Conservation (phyloP, 2,329 filamentous ascomycete species). For the Calonectria fujianensis region DNA sequence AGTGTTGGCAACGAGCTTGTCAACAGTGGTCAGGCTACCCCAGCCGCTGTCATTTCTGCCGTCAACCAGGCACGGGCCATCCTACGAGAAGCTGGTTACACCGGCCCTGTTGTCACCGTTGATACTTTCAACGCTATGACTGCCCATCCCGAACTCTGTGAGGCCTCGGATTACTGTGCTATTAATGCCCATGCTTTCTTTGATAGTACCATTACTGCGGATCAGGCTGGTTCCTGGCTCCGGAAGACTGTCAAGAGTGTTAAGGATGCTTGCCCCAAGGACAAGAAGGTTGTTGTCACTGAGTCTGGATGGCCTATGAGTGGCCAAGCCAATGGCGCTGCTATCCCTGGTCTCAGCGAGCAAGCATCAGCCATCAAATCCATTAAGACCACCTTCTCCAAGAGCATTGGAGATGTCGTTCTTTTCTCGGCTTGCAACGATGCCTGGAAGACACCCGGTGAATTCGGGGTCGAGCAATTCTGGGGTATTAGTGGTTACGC, state of each 20-base stretch:
- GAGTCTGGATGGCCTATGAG: constrained; percentile 90
- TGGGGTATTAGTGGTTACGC: constrained; percentile 78
- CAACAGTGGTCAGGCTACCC: constrained; percentile 75
- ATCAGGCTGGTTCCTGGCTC: constrained; percentile 81
- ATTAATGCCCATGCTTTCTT: constrained; percentile 92
- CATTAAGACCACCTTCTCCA: constrained; percentile 76
- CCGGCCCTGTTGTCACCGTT: constrained; percentile 84
- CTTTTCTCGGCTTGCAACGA: constrained; percentile 89
- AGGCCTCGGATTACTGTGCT: constrained; percentile 84
- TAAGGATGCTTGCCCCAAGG: constrained; percentile 58
- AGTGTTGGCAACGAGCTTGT: constrained; percentile 89
- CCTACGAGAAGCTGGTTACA: constrained; percentile 79
- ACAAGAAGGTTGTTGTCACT: constrained; percentile 82
- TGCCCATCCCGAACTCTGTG: constrained; percentile 81
- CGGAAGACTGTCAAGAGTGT: constrained; percentile 70
- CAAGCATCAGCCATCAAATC: constrained; percentile 80
- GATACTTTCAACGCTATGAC: constrained; percentile 85
- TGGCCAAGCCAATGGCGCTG: constrained; percentile 78
- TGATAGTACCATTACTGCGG: constrained; percentile 76
- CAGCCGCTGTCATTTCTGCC: constrained; percentile 73
- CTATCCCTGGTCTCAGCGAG: constrained; percentile 80
- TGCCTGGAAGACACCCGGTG: constrained; percentile 82
- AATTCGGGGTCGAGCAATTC: constrained; percentile 83
- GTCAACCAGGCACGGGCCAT: constrained; percentile 74
- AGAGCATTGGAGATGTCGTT: constrained; percentile 73